A percentile compares a stretch with the other conserved stretches of the same genome.
These are phyloP conservation scores for Cyberlindnera suaveolens DNA, from an alignment of 805 yeast genomes.

Conservation along the genomic window DNA sequence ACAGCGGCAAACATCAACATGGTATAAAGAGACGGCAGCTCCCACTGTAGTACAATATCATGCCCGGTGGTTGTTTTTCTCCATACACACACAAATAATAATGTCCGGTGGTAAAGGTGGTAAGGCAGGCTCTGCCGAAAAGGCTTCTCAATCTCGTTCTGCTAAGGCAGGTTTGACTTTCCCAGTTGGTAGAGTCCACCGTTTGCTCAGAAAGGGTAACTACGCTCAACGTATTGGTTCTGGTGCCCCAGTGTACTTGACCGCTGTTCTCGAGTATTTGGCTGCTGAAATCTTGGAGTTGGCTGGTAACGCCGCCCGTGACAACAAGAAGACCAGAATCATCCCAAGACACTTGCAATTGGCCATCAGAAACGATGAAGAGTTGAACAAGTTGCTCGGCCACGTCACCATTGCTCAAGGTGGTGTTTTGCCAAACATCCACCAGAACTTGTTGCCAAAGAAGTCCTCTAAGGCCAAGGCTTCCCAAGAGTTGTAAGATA, in stretches of 20 bases:
- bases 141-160: constrained; percentile 96
- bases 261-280: constrained; percentile 94
- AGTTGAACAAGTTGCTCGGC: constrained; percentile 86
- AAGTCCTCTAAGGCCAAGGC: constrained; percentile 54
- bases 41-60: not conserved
- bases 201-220: constrained; percentile 94
- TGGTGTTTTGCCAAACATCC: constrained; percentile 99
- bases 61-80: not conserved
- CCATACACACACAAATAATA: constrained; percentile 10
- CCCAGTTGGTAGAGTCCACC: constrained; percentile 99
- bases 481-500: constrained; percentile 53
- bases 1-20: not conserved
- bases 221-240: constrained; percentile 98
- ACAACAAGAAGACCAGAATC: constrained; percentile 98
- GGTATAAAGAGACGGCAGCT: constrained; percentile 1
- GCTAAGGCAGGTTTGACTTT: constrained; percentile 97
- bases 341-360: constrained; percentile 98
- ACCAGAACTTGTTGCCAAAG: constrained; percentile 87
- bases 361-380: constrained; percentile 99
- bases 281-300: constrained; percentile 97
- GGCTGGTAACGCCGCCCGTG: constrained; percentile 99
- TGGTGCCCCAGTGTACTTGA: constrained; percentile 97
- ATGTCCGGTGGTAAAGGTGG: constrained; percentile 78
- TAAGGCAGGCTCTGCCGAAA: constrained; percentile 91
- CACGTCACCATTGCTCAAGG: constrained; percentile 98